These are phyloP conservation scores for Fusarium beomiforme DNA, from an alignment of 2,329 filamentous ascomycete species.

Conservation along the genomic window DNA sequence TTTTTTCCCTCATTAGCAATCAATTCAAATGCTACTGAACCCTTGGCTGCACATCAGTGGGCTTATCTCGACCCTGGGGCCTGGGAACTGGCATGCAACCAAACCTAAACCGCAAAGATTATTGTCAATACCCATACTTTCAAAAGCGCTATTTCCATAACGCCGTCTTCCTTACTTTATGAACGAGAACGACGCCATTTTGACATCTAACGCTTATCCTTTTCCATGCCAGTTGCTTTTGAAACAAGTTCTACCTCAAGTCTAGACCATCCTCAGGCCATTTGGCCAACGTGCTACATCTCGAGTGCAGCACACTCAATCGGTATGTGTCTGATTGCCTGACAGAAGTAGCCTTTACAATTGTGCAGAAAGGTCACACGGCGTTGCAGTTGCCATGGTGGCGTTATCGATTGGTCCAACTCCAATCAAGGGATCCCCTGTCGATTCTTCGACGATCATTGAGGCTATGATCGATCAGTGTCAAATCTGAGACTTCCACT, in stretches of 20 bases:
- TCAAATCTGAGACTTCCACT: neutral
- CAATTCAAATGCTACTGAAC: neutral
- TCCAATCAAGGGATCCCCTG: neutral
- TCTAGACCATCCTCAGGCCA: neutral
- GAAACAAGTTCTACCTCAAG: slow-evolving; percentile 8
- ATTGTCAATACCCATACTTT: neutral
- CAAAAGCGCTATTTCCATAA: neutral
- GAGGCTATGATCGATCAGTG: neutral
- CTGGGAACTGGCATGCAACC: neutral
- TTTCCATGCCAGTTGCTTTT: neutral
- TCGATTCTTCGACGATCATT: neutral
- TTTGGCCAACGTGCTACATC: neutral
- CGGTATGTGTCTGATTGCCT: neutral
- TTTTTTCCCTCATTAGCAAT: neutral
- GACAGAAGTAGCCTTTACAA: neutral
- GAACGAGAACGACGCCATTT: neutral
- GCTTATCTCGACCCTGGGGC: neutral
- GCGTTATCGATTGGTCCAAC: neutral
- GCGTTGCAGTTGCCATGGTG: neutral
- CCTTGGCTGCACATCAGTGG: slow-evolving; percentile 15
- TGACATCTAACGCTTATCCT: slow-evolving; percentile 1
- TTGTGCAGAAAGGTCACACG: neutral
- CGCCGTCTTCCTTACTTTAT: neutral
- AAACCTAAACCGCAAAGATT: neutral
- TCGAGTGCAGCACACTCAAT: neutral